phyloP scores from a whole-genome alignment of 352 stramenopile species.

The Globisporangium radiosum region DNA sequence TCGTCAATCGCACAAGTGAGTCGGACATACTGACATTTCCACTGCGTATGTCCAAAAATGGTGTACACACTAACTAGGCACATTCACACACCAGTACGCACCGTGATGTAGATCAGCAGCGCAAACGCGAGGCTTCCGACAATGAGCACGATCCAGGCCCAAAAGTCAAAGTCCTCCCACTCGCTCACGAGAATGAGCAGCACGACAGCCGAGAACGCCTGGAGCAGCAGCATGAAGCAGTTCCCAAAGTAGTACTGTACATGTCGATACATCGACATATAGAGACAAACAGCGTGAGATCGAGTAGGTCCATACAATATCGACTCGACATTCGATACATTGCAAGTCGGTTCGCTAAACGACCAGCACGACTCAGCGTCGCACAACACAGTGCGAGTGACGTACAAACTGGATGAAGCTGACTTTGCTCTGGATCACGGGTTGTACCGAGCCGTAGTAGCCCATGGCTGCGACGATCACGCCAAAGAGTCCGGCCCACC shows the following conservation, averaged over 20 bases:
- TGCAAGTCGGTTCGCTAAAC: too few relatives aligned
- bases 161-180: constrained; percentile 71
- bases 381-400: constrained; percentile 2
- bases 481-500: constrained; percentile 73
- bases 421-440: constrained; percentile 84
- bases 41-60: too few relatives aligned
- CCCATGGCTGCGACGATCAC: constrained; percentile 74
- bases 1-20: neutral
- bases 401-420: constrained; percentile 85
- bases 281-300: neutral
- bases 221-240: constrained; percentile 78
- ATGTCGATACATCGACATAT: neutral
- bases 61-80: too few relatives aligned
- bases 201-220: constrained; percentile 64
- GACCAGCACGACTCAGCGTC: too few relatives aligned
- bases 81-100: constrained; percentile 8
- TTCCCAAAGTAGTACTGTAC: constrained; percentile 82
- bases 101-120: constrained; percentile 65
- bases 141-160: constrained; percentile 66
- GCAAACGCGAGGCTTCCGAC: constrained; percentile 61
- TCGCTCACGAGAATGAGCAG: constrained; percentile 70
- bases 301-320: too few relatives aligned
- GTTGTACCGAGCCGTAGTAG: constrained; percentile 78
- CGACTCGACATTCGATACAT: too few relatives aligned
- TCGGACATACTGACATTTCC: too few relatives aligned